Conservation (phyloP, 352 stramenopile genomes). For the Phytopythium vexans region DNA sequence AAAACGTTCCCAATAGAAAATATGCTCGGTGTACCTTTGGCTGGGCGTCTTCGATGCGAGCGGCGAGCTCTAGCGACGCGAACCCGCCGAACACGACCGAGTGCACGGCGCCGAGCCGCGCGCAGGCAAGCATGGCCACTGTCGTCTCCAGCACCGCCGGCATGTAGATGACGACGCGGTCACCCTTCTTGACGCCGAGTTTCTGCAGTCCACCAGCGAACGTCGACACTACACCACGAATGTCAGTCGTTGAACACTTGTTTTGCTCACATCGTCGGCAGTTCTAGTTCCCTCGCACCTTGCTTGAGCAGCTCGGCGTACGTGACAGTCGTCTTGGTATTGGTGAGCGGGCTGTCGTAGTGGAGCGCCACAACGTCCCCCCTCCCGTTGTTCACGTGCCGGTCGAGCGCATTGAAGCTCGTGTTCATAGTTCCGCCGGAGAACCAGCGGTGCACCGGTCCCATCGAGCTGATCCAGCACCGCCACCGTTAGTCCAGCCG, state of each 20-base stretch:
- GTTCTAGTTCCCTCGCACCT: slow-evolving; percentile 10
- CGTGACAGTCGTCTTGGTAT: slow-evolving; percentile 57
- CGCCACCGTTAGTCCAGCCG: neutral
- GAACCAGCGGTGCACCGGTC: slow-evolving; percentile 36
- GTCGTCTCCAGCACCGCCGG: slow-evolving; percentile 95
- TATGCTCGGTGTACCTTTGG: slow-evolving; percentile 37
- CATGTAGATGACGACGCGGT: slow-evolving; percentile 97
- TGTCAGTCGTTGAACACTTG: too few relatives aligned
- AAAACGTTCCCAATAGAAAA: neutral
- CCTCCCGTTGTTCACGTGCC: slow-evolving; percentile 47
- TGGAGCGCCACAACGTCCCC: slow-evolving; percentile 50
- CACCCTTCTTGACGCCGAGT: slow-evolving; percentile 72
- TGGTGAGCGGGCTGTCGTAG: slow-evolving; percentile 61
- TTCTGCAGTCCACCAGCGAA: slow-evolving; percentile 62
- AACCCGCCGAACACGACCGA: slow-evolving; percentile 91
- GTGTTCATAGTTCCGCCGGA: slow-evolving; percentile 60
- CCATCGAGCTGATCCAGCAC: slow-evolving; percentile 18
- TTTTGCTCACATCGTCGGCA: too few relatives aligned
- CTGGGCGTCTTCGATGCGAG: slow-evolving; percentile 76
- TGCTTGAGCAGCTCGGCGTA: slow-evolving; percentile 74
- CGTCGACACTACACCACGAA: slow-evolving; percentile 26
- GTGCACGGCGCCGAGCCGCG: slow-evolving; percentile 94
- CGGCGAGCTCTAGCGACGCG: slow-evolving; percentile 76
- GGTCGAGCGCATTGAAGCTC: slow-evolving; percentile 64
- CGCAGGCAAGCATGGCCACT: slow-evolving; percentile 96